These are phyloP conservation scores for Lepiota venenata DNA, from an alignment of 768 basidiomycete genomes.

Conservation along the genomic window DNA sequence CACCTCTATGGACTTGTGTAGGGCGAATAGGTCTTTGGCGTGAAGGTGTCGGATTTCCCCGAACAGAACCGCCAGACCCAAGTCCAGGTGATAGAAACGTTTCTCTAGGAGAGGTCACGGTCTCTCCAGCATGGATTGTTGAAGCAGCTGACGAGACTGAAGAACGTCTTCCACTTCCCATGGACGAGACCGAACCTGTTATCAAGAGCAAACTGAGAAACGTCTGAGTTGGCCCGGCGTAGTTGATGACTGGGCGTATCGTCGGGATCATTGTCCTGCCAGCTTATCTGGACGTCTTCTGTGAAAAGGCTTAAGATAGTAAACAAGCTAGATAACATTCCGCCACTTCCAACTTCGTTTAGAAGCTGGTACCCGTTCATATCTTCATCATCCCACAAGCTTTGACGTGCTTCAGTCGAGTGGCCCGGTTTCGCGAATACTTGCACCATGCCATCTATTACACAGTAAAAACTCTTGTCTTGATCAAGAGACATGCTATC, in stretches of 20 bases:
- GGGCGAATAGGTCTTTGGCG: constrained; percentile 17
- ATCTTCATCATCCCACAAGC: constrained; percentile 77
- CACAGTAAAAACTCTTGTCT: constrained; percentile 96
- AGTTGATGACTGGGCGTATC: constrained; percentile 23
- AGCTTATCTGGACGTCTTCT: constrained; percentile 88
- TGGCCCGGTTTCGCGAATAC: constrained; percentile 78
- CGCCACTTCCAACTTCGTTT: constrained; percentile 95
- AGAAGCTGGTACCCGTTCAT: constrained; percentile 96
- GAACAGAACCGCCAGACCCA: not conserved
- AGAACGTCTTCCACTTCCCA: constrained; percentile 37
- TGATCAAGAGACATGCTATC: constrained; percentile 89
- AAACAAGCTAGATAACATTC: constrained; percentile 93
- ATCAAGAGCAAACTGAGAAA: constrained; percentile 55
- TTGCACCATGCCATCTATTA: constrained; percentile 96
- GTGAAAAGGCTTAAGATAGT: constrained; percentile 97
- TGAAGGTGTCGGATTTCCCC: constrained; percentile 21
- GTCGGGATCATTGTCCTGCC: constrained; percentile 65
- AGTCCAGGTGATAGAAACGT: constrained; percentile 1
- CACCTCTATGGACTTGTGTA: constrained; percentile 54
- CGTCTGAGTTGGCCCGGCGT: constrained; percentile 56
- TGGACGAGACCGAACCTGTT: constrained; percentile 16
- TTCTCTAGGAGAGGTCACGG: constrained; percentile 20
- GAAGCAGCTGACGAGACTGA: constrained; percentile 69
- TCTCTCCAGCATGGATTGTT: constrained; percentile 53
- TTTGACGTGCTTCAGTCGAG: constrained; percentile 41